A percentile compares a stretch with the other conserved stretches of the same genome.
These are phyloP conservation scores for Thelonectria discophora DNA, from an alignment of 2,329 filamentous ascomycete species.

Conservation along the genomic window DNA sequence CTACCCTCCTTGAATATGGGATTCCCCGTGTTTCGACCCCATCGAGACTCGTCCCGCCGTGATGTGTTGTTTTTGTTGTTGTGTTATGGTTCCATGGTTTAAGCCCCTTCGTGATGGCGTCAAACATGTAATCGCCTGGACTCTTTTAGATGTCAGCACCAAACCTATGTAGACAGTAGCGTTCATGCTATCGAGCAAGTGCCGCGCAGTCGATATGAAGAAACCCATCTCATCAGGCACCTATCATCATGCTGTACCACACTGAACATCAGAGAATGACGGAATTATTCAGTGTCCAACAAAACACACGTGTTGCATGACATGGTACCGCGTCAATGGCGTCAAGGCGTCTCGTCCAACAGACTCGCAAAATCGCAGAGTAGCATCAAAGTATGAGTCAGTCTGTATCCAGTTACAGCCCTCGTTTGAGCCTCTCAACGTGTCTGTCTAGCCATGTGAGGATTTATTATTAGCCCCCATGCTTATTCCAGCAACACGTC, in stretches of 20 bases:
- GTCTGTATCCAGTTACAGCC: not conserved
- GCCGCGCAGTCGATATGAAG: too few relatives aligned
- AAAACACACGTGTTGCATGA: not conserved
- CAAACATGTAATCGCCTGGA: too few relatives aligned
- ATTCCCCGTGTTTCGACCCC: slow-evolving; percentile 1
- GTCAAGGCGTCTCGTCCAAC: not conserved
- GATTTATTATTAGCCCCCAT: slow-evolving; percentile 1
- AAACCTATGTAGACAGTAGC: not conserved
- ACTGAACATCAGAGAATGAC: too few relatives aligned
- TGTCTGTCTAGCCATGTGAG: not conserved
- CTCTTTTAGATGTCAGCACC: slow-evolving; percentile 8
- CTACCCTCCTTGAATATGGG: too few relatives aligned
- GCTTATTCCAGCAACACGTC: not conserved
- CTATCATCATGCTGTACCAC: too few relatives aligned
- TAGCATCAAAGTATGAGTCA: slow-evolving; percentile 1
- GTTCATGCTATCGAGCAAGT: slow-evolving; percentile 20
- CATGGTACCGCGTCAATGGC: not conserved
- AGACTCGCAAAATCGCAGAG: not conserved
- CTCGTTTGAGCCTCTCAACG: not conserved
- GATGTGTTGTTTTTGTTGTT: slow-evolving; percentile 1
- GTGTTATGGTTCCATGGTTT: not conserved
- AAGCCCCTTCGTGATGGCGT: too few relatives aligned
- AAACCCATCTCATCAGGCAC: not conserved
- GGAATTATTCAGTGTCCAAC: not conserved
- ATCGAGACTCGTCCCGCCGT: not conserved